Percentiles rank a stretch among this genome's conserved stretches.
Evolutionary conservation across 768 basidiomycete genomes (phyloP).

Genomic region (Cystofilobasidium capitatum): DNA sequence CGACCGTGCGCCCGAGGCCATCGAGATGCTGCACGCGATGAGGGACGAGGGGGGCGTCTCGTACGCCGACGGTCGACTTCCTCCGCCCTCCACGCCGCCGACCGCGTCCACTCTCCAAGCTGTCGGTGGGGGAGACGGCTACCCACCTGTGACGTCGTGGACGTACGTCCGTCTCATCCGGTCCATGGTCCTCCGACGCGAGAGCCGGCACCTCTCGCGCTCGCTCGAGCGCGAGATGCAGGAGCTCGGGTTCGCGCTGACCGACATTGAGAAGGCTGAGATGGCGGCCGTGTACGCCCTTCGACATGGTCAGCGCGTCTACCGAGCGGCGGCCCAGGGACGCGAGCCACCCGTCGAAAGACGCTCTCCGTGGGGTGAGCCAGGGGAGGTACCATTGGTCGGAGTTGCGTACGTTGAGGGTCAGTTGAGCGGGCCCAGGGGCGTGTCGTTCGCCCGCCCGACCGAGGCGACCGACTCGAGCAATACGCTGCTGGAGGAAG

Average conservation of each 20-base stretch:
- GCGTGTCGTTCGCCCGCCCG: neutral
- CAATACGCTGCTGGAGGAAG: conserved; percentile 2
- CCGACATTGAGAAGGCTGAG: neutral
- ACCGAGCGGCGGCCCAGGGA: neutral
- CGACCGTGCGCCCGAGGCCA: neutral
- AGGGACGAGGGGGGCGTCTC: neutral
- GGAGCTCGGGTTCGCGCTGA: neutral
- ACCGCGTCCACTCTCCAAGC: too few relatives aligned
- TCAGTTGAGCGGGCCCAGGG: neutral
- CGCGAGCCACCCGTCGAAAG: neutral
- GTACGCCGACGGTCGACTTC: neutral
- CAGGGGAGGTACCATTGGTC: neutral
- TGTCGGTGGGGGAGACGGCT: neutral
- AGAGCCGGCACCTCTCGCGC: neutral
- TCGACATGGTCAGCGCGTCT: neutral
- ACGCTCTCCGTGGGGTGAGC: neutral
- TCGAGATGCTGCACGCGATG: neutral
- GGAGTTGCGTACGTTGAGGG: neutral
- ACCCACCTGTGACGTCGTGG: neutral
- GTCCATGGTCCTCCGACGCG: neutral
- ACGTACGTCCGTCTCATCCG: neutral
- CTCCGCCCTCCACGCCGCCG: neutral
- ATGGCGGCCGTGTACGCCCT: neutral
- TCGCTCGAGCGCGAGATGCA: neutral
- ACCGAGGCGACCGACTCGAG: neutral